Evolutionary conservation across 2,329 filamentous ascomycete genomes (phyloP), one percentile per base, ranked within the genome.

Genomic region (Stemphylium beticola): DNA sequence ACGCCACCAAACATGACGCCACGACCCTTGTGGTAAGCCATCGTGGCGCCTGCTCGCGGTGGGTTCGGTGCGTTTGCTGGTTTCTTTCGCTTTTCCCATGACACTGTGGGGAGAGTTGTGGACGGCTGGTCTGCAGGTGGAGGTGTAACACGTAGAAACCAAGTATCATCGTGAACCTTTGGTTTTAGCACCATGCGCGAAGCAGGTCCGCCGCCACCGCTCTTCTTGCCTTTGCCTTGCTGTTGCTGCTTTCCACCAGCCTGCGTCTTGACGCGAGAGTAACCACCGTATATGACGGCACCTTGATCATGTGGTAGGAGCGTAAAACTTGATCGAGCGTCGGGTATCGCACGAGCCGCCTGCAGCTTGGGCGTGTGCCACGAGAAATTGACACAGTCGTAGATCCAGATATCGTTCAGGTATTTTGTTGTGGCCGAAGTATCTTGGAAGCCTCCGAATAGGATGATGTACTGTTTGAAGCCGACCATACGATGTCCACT

Each of bases 391-490:
- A 89, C 77, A 29, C 92, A 96, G 76, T 99, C 95, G 75, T 96
- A 99, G 48, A 98, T 83, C 93, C 95, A 99, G 32, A 98, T 79
- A 74, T 99, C 95, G 34, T 89, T 87, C 14, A 99, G 79, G 74
- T 99, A 99, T 73, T 93, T 96, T 4, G 93, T 98, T 74, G 93
- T 89, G 73, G 96, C 92, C 9, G 91, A 93, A 0, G 93, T 98
- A 74, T 98, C 95, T 77, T 99, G 95, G 74, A 99, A 99, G 0
- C 95, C 95, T 53, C 95, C 95, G 71, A 96, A 98, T 1, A 99
- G 81, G 54, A 99, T 85, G 58, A 99, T 92, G 76, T 96, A 98
- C 73, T 97, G 92, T 77, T 98, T 98, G 83, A 87, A 98, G 74
- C 91, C 93, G 2, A 93, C 96, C 92, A 99, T 96, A 63, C 93